Conservation (phyloP, 1,284 basidiomycete species). For the Flammula alnicola region DNA sequence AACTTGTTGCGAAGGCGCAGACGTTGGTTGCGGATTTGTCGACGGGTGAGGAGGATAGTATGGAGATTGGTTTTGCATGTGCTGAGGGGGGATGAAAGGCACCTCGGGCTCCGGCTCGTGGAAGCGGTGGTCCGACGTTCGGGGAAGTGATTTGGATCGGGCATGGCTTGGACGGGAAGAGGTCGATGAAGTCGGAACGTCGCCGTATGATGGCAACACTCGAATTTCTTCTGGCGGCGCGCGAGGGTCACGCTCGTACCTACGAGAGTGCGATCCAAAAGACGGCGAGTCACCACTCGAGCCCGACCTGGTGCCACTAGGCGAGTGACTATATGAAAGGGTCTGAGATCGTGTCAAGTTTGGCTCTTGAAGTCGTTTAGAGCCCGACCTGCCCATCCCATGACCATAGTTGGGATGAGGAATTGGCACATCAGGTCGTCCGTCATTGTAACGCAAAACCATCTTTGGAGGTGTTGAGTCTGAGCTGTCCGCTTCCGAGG, state of each 20-base stretch:
- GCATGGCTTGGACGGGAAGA: constrained; percentile 30
- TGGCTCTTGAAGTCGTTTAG: constrained; percentile 24
- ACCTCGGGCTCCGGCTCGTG: constrained; percentile 27
- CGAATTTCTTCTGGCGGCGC: constrained; percentile 59
- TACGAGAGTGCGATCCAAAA: constrained; percentile 30
- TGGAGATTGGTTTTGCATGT: constrained; percentile 21
- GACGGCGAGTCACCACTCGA: constrained; percentile 37
- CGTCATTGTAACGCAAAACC: constrained; percentile 69
- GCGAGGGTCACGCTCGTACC: constrained; percentile 25
- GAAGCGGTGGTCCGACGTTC: constrained; percentile 32
- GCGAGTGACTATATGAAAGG: constrained; percentile 27
- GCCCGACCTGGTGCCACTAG: constrained; percentile 41
- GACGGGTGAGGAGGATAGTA: constrained; percentile 29
- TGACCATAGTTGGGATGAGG: constrained; percentile 38
- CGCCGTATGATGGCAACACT: constrained; percentile 51
- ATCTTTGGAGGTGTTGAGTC: constrained; percentile 72
- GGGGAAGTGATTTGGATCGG: constrained; percentile 50
- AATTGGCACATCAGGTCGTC: constrained; percentile 63
- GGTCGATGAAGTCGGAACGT: constrained; percentile 25
- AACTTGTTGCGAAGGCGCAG: constrained; percentile 28
- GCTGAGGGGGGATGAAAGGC: constrained; percentile 30
- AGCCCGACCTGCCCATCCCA: constrained; percentile 18
- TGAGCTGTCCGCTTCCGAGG: constrained; percentile 66
- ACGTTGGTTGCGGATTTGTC: constrained; percentile 8
- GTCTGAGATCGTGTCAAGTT: constrained; percentile 32